A percentile compares a stretch with the other conserved stretches of the same genome.
These are phyloP conservation scores for Barnettozyma pratensis DNA, from an alignment of 805 yeast genomes.

Conservation along the genomic window DNA sequence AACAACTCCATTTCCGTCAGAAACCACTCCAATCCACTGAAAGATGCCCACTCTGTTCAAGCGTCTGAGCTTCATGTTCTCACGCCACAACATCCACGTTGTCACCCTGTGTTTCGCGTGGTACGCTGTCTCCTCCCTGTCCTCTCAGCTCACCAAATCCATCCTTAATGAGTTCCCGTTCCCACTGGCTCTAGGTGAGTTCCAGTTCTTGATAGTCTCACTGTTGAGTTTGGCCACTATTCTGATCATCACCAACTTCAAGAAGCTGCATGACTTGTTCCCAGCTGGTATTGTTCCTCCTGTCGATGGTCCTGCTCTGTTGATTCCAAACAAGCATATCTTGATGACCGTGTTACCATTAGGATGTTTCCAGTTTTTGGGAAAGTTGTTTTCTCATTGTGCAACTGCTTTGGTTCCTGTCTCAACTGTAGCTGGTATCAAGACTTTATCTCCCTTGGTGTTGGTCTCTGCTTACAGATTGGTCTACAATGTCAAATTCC, in stretches of 20 bases:
- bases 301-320: slow-evolving; percentile 18
- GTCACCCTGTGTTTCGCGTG: slow-evolving; percentile 43
- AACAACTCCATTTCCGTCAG: no score
- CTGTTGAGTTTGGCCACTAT: slow-evolving; percentile 37
- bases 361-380: slow-evolving; percentile 61
- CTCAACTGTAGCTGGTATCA: slow-evolving; percentile 66
- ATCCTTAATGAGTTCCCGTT: slow-evolving; percentile 51
- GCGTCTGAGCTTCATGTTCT: slow-evolving; percentile 1
- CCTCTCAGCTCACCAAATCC: slow-evolving; percentile 58
- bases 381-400: slow-evolving; percentile 55
- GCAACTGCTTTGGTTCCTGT: slow-evolving; percentile 64
- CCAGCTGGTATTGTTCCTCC: slow-evolving; percentile 53
- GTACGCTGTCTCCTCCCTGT: slow-evolving; percentile 58
- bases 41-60: background rate
- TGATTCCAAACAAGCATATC: slow-evolving; percentile 34
- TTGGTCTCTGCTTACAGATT: slow-evolving; percentile 52
- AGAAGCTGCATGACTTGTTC: slow-evolving; percentile 32
- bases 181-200: slow-evolving; percentile 61
- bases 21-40: background rate
- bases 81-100: slow-evolving; percentile 3
- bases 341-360: slow-evolving; percentile 52
- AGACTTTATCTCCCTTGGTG: slow-evolving; percentile 60
- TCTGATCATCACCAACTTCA: slow-evolving; percentile 28
- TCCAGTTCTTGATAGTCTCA: slow-evolving; percentile 53
- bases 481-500: slow-evolving; percentile 44